phyloP scores from a whole-genome alignment of 345 rosid species.

The Clarkia xantiana region DNA sequence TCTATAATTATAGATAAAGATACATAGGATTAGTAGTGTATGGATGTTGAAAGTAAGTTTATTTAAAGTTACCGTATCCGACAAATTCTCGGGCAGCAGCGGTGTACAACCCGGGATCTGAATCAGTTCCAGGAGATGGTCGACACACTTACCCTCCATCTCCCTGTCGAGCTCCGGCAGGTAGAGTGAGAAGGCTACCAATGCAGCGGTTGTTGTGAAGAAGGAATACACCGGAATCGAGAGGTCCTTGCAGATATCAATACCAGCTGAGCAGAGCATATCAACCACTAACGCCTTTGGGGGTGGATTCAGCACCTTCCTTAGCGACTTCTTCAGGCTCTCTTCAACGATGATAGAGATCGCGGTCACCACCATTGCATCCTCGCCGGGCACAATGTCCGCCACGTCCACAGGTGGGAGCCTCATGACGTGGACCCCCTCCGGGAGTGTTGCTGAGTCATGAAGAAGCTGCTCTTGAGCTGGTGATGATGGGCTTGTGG shows the following conservation, averaged over 20 bases:
- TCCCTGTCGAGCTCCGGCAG: constrained; percentile 14
- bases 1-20: too few species aligned
- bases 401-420: constrained; percentile 23
- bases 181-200: constrained; percentile 15
- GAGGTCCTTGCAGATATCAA: constrained; percentile 18
- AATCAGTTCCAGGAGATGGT: constrained; percentile 12
- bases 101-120: constrained; percentile 23
- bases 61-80: constrained; percentile 14
- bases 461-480: constrained; percentile 13
- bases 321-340: constrained; percentile 16
- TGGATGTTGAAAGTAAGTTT: too few species aligned
- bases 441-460: constrained; percentile 11
- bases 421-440: constrained; percentile 9
- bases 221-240: constrained; percentile 17
- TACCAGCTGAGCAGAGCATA: constrained; percentile 16
- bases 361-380: constrained; percentile 7
- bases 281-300: constrained; percentile 23
- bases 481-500: constrained; percentile 9
- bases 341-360: constrained; percentile 11
- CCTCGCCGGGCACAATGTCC: constrained; percentile 6
- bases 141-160: constrained; percentile 15
- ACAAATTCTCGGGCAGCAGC: constrained; percentile 9
- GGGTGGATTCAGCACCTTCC: background rate
- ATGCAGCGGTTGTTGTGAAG: constrained; percentile 11
- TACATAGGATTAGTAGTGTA: too few species aligned